Conservation (phyloP, 345 rosid genomes). For the Reutealis trisperma region DNA sequence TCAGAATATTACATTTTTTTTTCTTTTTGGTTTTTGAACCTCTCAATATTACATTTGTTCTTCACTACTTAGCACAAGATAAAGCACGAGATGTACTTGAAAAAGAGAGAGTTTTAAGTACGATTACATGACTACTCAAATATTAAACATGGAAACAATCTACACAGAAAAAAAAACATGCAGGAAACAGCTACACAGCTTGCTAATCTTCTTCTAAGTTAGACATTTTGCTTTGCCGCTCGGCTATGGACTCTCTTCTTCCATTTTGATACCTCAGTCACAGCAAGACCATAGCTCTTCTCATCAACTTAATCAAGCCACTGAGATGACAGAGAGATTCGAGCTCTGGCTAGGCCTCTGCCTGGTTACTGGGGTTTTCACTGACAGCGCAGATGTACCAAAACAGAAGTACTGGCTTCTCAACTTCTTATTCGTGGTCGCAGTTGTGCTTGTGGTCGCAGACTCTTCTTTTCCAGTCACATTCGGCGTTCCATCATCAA, state of each 20-base stretch:
- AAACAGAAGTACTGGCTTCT: slow-evolving; percentile 76
- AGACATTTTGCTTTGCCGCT: slow-evolving; percentile 8
- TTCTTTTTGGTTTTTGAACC: not conserved
- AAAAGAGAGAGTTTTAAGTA: slow-evolving; percentile 7
- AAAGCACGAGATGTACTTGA: slow-evolving; percentile 21
- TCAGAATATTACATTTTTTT: no score
- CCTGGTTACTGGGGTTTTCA: slow-evolving; percentile 46
- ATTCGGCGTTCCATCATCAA: slow-evolving; percentile 36
- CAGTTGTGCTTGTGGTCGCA: no score
- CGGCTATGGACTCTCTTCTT: not conserved
- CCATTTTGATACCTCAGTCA: not conserved
- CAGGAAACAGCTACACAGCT: not conserved
- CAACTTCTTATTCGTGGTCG: slow-evolving; percentile 32
- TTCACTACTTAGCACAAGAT: slow-evolving; percentile 11
- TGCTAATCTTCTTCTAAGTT: slow-evolving; percentile 25
- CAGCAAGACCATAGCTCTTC: not conserved
- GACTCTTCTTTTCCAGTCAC: slow-evolving; percentile 43
- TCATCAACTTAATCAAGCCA: slow-evolving; percentile 33
- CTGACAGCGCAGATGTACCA: slow-evolving; percentile 53
- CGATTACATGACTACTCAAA: slow-evolving; percentile 23
- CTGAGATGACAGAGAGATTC: slow-evolving; percentile 43
- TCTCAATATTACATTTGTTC: slow-evolving; percentile 10
- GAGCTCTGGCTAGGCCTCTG: slow-evolving; percentile 36
- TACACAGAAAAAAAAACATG: not conserved
- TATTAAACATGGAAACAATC: slow-evolving; percentile 21